Percentiles rank a stretch among this genome's conserved stretches.
These are phyloP conservation scores for Diaporthe velutina DNA, from an alignment of 2,329 filamentous ascomycete genomes.

Conservation along the genomic window DNA sequence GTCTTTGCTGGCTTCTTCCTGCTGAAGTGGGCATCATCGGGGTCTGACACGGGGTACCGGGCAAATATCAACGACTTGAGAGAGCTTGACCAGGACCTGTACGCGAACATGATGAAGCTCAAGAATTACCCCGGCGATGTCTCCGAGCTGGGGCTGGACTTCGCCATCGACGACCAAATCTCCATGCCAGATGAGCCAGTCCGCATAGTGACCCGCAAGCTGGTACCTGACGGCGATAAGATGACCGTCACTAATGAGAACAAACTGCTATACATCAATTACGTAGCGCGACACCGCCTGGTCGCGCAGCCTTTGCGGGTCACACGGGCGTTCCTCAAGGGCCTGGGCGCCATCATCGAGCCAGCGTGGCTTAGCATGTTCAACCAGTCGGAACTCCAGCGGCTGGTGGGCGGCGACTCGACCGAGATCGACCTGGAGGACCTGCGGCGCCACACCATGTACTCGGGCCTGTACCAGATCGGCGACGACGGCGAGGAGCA, in stretches of 20 bases:
- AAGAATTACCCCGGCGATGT: slow-evolving; percentile 91
- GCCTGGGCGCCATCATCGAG: slow-evolving; percentile 88
- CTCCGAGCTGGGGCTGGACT: slow-evolving; percentile 84
- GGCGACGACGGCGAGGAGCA: slow-evolving; percentile 93
- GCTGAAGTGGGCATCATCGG: slow-evolving; percentile 90
- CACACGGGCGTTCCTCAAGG: slow-evolving; percentile 88
- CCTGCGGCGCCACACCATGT: slow-evolving; percentile 84
- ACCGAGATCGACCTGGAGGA: slow-evolving; percentile 90
- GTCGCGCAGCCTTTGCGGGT: slow-evolving; percentile 84
- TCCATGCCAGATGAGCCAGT: slow-evolving; percentile 60
- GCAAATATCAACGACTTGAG: slow-evolving; percentile 95
- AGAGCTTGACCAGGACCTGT: slow-evolving; percentile 91
- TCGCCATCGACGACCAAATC: slow-evolving; percentile 84
- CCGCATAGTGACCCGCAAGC: slow-evolving; percentile 78
- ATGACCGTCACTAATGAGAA: slow-evolving; percentile 91
- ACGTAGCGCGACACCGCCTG: slow-evolving; percentile 88
- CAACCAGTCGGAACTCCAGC: slow-evolving; percentile 95
- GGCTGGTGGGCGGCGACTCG: slow-evolving; percentile 89
- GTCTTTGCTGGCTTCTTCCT: slow-evolving; percentile 96
- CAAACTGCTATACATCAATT: slow-evolving; percentile 92
- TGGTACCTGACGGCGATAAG: slow-evolving; percentile 82
- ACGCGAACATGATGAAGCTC: slow-evolving; percentile 84
- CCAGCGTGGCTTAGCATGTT: slow-evolving; percentile 98
- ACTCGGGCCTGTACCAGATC: slow-evolving; percentile 88
- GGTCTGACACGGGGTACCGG: slow-evolving; percentile 74